phyloP scores from a whole-genome alignment of 306 rosid genomes.

The Fragaria vesca region DNA sequence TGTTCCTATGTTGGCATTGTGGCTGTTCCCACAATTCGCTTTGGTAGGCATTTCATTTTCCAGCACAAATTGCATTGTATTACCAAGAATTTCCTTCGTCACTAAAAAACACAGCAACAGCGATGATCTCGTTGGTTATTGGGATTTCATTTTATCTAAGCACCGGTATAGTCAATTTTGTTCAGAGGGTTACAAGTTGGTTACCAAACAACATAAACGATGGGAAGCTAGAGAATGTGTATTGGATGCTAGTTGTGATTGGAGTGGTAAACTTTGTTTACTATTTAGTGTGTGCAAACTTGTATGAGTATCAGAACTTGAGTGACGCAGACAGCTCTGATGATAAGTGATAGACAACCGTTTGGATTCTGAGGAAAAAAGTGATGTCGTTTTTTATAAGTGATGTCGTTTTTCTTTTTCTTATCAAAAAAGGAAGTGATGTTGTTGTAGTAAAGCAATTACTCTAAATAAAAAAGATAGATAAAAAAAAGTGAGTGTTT shows the following conservation, averaged over 20 bases:
- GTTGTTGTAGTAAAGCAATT: background rate
- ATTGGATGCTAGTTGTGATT: constrained; percentile 43
- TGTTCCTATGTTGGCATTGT: constrained; percentile 34
- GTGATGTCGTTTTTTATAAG: no score
- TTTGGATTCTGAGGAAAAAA: no score
- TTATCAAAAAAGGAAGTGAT: no score
- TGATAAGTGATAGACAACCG: background rate
- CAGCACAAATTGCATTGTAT: constrained; percentile 56
- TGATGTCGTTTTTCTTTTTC: no score
- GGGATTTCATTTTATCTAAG: constrained; percentile 45
- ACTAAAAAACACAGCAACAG: constrained; percentile 44
- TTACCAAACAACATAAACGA: constrained; percentile 48
- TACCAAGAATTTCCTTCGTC: constrained; percentile 62
- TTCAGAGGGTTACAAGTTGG: constrained; percentile 47
- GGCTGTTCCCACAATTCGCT: constrained; percentile 60
- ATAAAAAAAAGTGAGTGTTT: no score
- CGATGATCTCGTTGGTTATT: constrained; percentile 45
- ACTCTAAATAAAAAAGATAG: background rate
- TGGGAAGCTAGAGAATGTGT: constrained; percentile 47
- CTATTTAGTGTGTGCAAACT: constrained; percentile 38
- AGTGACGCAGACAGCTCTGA: background rate
- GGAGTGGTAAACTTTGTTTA: constrained; percentile 52
- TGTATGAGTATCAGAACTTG: constrained; percentile 27
- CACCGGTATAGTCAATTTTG: constrained; percentile 32
- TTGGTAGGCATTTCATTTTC: constrained; percentile 67